These are phyloP conservation scores for Phialocephala subalpina DNA, from an alignment of 2,329 filamentous ascomycete genomes.

Conservation along the genomic window DNA sequence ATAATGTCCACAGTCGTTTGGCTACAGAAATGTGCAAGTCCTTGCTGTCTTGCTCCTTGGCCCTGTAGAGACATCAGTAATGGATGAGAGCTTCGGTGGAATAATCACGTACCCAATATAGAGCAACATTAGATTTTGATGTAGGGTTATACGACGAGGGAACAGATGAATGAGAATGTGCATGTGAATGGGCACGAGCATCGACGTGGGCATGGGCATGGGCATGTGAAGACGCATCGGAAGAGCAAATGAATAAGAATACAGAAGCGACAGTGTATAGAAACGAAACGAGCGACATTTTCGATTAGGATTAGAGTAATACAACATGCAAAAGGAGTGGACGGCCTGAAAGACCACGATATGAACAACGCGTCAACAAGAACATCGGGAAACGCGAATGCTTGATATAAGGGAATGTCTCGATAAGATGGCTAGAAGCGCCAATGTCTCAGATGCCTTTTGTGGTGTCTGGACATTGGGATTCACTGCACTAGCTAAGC, in stretches of 20 bases:
- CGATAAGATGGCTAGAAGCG: not conserved
- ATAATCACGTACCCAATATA: not conserved
- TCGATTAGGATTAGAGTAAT: not conserved
- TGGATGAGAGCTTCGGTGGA: not conserved
- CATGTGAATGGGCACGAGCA: not conserved
- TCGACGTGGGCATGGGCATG: not conserved
- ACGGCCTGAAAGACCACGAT: not conserved
- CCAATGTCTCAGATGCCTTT: slow-evolving; percentile 2
- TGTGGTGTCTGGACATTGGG: not conserved
- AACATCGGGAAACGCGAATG: not conserved
- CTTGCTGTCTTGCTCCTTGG: slow-evolving; percentile 48
- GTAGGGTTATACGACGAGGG: not conserved
- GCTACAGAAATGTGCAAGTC: slow-evolving; percentile 46
- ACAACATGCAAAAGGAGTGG: not conserved
- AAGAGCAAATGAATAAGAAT: not conserved
- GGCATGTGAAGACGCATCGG: not conserved
- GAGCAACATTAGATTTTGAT: not conserved
- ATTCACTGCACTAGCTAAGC: not conserved
- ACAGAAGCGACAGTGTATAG: not conserved
- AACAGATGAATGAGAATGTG: not conserved
- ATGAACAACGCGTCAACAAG: not conserved
- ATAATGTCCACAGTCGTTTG: slow-evolving; percentile 50
- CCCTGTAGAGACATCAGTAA: slow-evolving; percentile 39
- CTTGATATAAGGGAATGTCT: not conserved
- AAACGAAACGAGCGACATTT: not conserved